Percentiles rank a stretch among this genome's conserved stretches.
Evolutionary conservation across 2,329 filamentous ascomycete species (phyloP).

Genomic region (Fusarium tanahbumbuense): DNA sequence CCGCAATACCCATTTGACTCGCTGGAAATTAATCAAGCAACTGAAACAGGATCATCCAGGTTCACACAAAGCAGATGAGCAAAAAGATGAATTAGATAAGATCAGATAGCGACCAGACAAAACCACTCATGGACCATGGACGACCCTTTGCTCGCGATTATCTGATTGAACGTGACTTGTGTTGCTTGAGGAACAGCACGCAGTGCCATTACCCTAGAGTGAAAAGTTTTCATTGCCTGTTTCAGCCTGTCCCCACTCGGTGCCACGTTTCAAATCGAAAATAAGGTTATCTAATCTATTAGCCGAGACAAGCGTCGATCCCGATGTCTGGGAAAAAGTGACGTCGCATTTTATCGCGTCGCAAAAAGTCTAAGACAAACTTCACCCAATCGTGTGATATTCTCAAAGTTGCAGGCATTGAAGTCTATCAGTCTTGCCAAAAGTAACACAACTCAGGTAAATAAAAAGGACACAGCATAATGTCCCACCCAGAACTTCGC

Average conservation of each 20-base stretch:
- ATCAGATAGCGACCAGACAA: too few species aligned
- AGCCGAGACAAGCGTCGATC: background rate
- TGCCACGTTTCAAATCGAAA: background rate
- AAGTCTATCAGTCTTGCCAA: background rate
- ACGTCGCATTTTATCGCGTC: accelerated
- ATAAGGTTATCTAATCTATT: background rate
- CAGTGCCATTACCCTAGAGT: background rate
- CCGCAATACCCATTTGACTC: too few species aligned
- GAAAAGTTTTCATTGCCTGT: background rate
- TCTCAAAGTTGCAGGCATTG: background rate
- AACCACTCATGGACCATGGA: accelerated
- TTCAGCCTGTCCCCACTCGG: background rate
- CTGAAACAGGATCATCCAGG: too few species aligned
- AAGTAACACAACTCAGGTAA: background rate
- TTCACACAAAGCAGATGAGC: too few species aligned
- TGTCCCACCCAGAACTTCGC: too few species aligned
- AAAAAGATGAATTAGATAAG: too few species aligned
- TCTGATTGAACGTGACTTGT: background rate
- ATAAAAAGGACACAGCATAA: background rate
- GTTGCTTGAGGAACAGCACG: accelerated
- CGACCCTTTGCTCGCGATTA: background rate
- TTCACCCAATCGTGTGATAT: background rate
- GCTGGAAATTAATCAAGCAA: too few species aligned
- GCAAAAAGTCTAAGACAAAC: background rate
- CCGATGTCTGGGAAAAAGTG: accelerated